Conservation (phyloP, 2,329 filamentous ascomycete genomes). For the Lachnellula willkommii region DNA sequence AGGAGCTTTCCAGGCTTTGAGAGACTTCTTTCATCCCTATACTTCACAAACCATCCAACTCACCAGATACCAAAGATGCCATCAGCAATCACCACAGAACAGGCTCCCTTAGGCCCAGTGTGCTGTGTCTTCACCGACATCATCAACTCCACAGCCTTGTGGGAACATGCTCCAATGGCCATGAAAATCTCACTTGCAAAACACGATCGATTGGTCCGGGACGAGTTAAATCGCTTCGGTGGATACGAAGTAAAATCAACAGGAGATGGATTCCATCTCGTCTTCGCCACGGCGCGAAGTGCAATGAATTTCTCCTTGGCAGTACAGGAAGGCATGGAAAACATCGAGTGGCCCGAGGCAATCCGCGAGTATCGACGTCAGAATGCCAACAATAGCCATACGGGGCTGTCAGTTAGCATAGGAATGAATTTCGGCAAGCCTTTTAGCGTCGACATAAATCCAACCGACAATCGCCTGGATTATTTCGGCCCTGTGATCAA, state of each 20-base stretch:
- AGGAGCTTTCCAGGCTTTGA: too few relatives aligned
- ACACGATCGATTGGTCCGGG: slow-evolving; percentile 7
- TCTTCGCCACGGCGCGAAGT: not conserved
- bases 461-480: slow-evolving; percentile 1
- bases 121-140: slow-evolving; percentile 12
- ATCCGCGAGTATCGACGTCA: not conserved
- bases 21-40: too few relatives aligned
- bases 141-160: slow-evolving; percentile 9
- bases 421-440: slow-evolving; percentile 9
- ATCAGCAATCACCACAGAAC: not conserved
- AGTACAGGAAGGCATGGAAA: not conserved
- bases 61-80: not conserved
- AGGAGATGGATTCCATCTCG: slow-evolving; percentile 10
- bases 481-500: slow-evolving; percentile 7
- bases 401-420: slow-evolving; percentile 4
- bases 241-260: slow-evolving; percentile 11
- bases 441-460: not conserved
- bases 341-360: not conserved
- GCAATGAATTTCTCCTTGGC: slow-evolving; percentile 4
- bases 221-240: not conserved
- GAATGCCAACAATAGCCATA: not conserved
- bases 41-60: not conserved
- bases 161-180: not conserved
- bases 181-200: not conserved
- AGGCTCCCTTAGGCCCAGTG: not conserved